Conservation (phyloP, 2,329 filamentous ascomycete species). For the Fusarium stilboides region DNA sequence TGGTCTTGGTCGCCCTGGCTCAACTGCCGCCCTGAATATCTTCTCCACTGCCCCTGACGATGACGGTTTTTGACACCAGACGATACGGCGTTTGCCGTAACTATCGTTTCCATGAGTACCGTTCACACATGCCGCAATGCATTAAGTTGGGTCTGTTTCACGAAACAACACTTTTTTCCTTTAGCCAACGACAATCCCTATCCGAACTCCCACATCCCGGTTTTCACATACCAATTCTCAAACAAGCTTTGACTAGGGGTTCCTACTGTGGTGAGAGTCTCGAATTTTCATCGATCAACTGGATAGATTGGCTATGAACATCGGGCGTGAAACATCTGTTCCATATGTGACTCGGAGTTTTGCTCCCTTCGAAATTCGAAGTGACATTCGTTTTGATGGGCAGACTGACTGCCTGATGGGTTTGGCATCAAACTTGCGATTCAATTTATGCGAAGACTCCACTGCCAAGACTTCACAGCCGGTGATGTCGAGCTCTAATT, state of each 20-base stretch:
- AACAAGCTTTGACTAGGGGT: constrained; percentile 33
- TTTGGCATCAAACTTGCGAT: background rate
- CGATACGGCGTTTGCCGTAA: constrained; percentile 21
- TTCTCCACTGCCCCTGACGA: constrained; percentile 47
- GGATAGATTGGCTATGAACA: constrained; percentile 4
- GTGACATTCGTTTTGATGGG: background rate
- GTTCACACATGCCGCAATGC: constrained; percentile 27
- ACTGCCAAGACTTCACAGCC: background rate
- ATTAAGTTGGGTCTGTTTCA: constrained; percentile 37
- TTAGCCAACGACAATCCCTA: constrained; percentile 2
- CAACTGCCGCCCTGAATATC: constrained; percentile 44
- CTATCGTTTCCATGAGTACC: constrained; percentile 17
- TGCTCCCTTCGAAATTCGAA: background rate
- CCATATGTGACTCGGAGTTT: constrained; percentile 11
- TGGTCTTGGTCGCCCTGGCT: constrained; percentile 11
- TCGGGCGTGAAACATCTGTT: constrained; percentile 28
- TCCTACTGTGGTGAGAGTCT: constrained; percentile 30
- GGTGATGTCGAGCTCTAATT: background rate
- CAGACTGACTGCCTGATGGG: background rate
- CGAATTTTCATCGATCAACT: constrained; percentile 27
- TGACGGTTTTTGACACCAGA: constrained; percentile 30
- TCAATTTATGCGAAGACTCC: constrained; percentile 7
- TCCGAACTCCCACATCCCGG: constrained; percentile 25
- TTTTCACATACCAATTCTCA: constrained; percentile 11
- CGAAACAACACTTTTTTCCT: constrained; percentile 16